Base-by-base conservation (phyloP, 768 basidiomycete species). In the Rhodotorula taiwanensis region DNA sequence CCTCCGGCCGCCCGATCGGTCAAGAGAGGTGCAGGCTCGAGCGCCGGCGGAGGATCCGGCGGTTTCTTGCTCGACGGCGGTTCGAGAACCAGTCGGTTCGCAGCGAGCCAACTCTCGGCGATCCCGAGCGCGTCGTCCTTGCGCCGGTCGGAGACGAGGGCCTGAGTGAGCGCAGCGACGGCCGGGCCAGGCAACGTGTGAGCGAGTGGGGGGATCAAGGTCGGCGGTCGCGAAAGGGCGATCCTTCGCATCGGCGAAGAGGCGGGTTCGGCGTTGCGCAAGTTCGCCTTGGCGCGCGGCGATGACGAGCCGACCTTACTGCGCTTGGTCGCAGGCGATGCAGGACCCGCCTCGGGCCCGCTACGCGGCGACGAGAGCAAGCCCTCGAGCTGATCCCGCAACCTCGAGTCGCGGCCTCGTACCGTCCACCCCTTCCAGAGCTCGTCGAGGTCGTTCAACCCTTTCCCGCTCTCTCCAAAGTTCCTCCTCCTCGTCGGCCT, bases 21-120 rank as follows among this genome's bases (percentile, higher is more conserved):
- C n/a, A n/a, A n/a, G n/a, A n/a, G n/a, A n/a, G n/a, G n/a, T n/a
- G n/a, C 14, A 25, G 5, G 28, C 31, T 34, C 11, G 34, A 14
- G 25, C 27, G 36, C 10, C 36, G 36, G 42, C 20, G 25, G n/a
- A 0, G 50, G 18, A 25, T 15, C 30, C 23, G 45, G 27, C 16
- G 36, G 36, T 39, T 39, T 39, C 10, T 16, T 9, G 36, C 10
- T 39, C 10, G 36, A 9, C 9, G 36, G 36, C 36, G 36, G 10
- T 9, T 39, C 36, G 36, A 39, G 36, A 16, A 39, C 20, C 9
- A 50, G 61, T 7, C 55, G 53, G 11, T 60, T 48, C 25, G 42
- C 30, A 10, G 2, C 3, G 6, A 67, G 62, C 66, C 66, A 67
- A 18, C 41, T 16, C 15, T 63, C 42, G 44, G 66, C 58, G 20